Evolutionary conservation across 495 filamentous ascomycete species (phyloP).

Genomic region (Rusavskia elegans): DNA sequence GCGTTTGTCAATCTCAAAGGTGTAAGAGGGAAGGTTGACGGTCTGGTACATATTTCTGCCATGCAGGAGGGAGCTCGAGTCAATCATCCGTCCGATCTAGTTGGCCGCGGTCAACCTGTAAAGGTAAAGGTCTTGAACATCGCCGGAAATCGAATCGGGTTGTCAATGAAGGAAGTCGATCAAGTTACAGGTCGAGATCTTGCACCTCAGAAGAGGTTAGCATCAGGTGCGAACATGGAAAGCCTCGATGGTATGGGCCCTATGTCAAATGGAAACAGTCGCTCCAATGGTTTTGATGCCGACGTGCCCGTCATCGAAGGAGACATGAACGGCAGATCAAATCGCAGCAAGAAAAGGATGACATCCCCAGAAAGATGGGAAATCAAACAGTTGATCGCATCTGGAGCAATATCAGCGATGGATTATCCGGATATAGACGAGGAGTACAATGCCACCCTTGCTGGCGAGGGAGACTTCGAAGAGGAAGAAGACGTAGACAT

Average conservation of each 20-base stretch:
- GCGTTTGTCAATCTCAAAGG: conserved; percentile 87
- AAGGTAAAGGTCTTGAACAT: conserved; percentile 90
- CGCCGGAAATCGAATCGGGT: conserved; percentile 58
- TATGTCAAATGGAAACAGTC: conserved; percentile 18
- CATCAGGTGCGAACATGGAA: conserved; percentile 86
- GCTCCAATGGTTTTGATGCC: conserved; percentile 42
- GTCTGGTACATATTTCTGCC: conserved; percentile 91
- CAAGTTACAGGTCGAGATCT: conserved; percentile 78
- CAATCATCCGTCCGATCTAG: conserved; percentile 79
- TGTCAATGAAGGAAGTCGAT: conserved; percentile 97
- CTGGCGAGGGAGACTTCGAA: conserved; percentile 77
- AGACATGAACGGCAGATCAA: conserved; percentile 35
- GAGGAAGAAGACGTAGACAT: conserved; percentile 97
- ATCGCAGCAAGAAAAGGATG: conserved; percentile 67
- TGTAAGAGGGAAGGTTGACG: conserved; percentile 77
- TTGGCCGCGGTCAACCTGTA: conserved; percentile 65
- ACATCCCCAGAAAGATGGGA: conserved; percentile 96
- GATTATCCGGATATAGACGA: conserved; percentile 94
- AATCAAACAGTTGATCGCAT: conserved; percentile 89
- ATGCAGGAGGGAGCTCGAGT: conserved; percentile 76
- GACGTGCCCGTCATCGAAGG: conserved; percentile 51
- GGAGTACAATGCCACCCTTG: conserved; percentile 76
- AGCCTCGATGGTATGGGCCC: conserved; percentile 41
- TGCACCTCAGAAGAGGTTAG: conserved; percentile 62
- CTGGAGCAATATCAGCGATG: conserved; percentile 73